Conservation (phyloP, 495 filamentous ascomycete species). For the Glonium stellatum region DNA sequence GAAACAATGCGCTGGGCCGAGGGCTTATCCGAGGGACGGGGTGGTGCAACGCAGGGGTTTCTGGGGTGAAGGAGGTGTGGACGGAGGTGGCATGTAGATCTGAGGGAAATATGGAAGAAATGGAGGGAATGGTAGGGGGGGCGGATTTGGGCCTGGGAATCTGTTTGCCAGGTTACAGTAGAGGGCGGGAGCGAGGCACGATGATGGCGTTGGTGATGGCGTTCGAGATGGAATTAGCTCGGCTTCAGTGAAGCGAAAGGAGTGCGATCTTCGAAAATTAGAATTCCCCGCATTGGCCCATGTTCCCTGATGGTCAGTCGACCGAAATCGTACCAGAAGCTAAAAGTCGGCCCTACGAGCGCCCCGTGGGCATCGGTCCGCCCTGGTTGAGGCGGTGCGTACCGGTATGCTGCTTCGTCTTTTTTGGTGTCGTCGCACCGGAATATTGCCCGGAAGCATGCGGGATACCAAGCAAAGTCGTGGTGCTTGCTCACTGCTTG, state of each 20-base stretch:
- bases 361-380: too few relatives aligned
- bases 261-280: slow-evolving; percentile 15
- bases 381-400: too few relatives aligned
- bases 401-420: neutral
- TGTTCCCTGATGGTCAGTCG: slow-evolving; percentile 6
- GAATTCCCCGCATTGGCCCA: slow-evolving; percentile 24
- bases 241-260: slow-evolving; percentile 26
- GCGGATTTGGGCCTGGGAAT: slow-evolving; percentile 6
- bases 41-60: neutral
- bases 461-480: too few relatives aligned
- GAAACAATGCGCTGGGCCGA: slow-evolving; percentile 1
- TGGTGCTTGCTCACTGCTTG: too few relatives aligned
- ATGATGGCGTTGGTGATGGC: neutral
- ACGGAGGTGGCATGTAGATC: neutral
- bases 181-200: neutral
- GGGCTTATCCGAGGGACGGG: slow-evolving; percentile 6
- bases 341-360: neutral
- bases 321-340: neutral
- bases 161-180: slow-evolving; percentile 1
- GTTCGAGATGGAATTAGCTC: slow-evolving; percentile 5
- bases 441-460: too few relatives aligned
- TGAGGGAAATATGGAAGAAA: neutral
- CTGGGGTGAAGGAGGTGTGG: neutral
- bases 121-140: slow-evolving; percentile 8
- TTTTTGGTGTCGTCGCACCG: neutral